Base-by-base conservation (phyloP, 768 basidiomycete genomes). In the Hypholoma sublateritium region DNA sequence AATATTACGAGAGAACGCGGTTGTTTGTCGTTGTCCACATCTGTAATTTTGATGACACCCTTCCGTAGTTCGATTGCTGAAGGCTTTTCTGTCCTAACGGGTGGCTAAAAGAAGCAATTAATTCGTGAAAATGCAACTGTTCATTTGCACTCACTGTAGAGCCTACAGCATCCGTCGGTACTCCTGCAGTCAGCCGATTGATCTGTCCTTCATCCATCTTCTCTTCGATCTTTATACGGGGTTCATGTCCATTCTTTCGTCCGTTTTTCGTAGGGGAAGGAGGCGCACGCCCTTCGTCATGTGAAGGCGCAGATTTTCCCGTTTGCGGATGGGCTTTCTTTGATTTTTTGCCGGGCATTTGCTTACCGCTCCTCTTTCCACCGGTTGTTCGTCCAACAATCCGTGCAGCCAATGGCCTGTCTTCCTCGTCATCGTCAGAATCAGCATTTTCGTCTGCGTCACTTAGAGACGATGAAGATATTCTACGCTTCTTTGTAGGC, bases 1-100 rank as follows among this genome's bases (percentile, higher is more conserved):
- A 98, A 82, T 56, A 98, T 86, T 53, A 98, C 83, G 24, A 88
- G 75, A 2, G 92, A 92, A 28, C 86, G 84, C 2, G 89, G 85
- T 44, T 85, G 74, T 22, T 80, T 77, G 65, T 96, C 90, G 61
- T 96, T 96, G 60, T 90, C 86, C 1, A 97, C 92, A 17, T 94
- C 85, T 0, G 82, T 81, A 51, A 97, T 86, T 59, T 85, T 80
- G 63, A 98, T 98, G 58, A 96, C 78, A 5, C 90, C 88, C 58
- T 83, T 85, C 3, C 89, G 84, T 59, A 96, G 78, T 67, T 98
- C 96, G 17, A 87, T 72, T 14, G 84, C 80, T 3, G 94, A 89
- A 13, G 87, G 85, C 62, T 95, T 93, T 65, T 93, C 91, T 4
- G 84, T 70, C 67, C 82, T 85, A 45, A 72, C 65, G 21, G 81